Conservation (phyloP, 2,329 filamentous ascomycete species). For the Fusarium redolens region DNA sequence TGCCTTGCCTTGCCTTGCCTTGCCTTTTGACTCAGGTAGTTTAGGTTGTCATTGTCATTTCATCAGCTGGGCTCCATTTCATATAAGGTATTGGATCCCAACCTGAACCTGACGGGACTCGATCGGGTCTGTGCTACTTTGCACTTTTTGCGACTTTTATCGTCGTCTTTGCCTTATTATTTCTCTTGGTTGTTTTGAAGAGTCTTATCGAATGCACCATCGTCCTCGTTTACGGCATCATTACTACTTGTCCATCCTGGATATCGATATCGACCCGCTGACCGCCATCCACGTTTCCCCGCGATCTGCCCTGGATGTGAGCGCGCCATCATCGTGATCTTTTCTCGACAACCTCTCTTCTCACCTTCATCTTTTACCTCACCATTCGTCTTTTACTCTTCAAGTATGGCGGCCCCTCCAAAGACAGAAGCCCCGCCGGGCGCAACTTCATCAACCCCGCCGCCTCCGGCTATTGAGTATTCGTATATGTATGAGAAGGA, state of each 20-base stretch:
- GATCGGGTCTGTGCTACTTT: conserved; percentile 7
- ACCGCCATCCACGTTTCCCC: conserved; percentile 37
- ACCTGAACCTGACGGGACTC: conserved; percentile 21
- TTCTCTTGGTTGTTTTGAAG: not conserved
- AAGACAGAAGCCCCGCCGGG: conserved; percentile 40
- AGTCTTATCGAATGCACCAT: conserved; percentile 29
- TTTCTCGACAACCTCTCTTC: not conserved
- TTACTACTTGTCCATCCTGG: conserved; percentile 19
- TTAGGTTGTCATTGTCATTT: conserved; percentile 23
- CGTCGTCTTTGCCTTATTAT: conserved; percentile 1
- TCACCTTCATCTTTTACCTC: not conserved
- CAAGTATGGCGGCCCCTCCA: conserved; percentile 43
- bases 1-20: conserved; percentile 6
- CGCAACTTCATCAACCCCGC: conserved; percentile 38
- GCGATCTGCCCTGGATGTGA: conserved; percentile 39
- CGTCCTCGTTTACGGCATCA: conserved; percentile 21
- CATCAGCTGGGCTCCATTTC: conserved; percentile 36
- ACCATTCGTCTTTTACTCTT: not conserved
- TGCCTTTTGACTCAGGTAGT: not conserved
- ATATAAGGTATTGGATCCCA: conserved; percentile 29
- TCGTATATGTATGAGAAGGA: conserved; percentile 75
- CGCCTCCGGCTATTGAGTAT: conserved; percentile 58
- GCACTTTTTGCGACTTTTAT: conserved; percentile 10
- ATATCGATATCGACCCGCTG: conserved; percentile 28
- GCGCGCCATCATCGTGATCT: conserved; percentile 8